phyloP scores from a whole-genome alignment of 1,284 basidiomycete species.

The Ganoderma sinense region DNA sequence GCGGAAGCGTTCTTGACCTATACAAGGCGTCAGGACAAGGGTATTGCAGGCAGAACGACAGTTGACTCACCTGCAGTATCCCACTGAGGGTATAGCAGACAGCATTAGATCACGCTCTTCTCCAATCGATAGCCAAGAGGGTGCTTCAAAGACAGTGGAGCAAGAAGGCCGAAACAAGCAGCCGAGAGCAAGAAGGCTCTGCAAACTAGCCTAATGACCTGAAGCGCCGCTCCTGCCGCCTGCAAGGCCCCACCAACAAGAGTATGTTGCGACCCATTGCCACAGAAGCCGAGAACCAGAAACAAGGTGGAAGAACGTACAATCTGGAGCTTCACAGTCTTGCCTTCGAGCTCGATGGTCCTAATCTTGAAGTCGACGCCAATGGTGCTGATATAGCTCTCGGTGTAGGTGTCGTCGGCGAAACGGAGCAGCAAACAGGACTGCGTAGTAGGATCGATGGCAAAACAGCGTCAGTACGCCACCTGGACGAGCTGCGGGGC shows the following conservation, averaged over 20 bases:
- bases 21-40: slow-evolving; percentile 7
- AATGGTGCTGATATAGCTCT: slow-evolving; percentile 99
- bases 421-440: slow-evolving; percentile 98
- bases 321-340: slow-evolving; percentile 99
- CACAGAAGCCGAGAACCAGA: neutral
- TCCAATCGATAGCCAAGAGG: neutral
- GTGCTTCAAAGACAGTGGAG: neutral
- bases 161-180: neutral
- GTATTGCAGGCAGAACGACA: slow-evolving; percentile 9
- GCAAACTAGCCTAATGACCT: neutral
- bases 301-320: slow-evolving; percentile 60
- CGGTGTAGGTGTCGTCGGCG: slow-evolving; percentile 99
- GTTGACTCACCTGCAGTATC: slow-evolving; percentile 84
- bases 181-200: neutral
- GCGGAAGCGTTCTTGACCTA: slow-evolving; percentile 95
- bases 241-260: neutral
- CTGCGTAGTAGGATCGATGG: slow-evolving; percentile 46
- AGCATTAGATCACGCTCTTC: neutral
- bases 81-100: slow-evolving; percentile 66
- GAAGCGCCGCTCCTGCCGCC: neutral
- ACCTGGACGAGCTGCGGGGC: slow-evolving; percentile 17
- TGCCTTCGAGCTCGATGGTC: slow-evolving; percentile 99
- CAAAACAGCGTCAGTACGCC: slow-evolving; percentile 10
- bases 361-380: slow-evolving; percentile 99
- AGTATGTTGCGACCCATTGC: neutral